Evolutionary conservation across 2,329 filamentous ascomycete species (phyloP), one percentile per base, ranked within the genome.

Genomic region (Lachnellula arida): DNA sequence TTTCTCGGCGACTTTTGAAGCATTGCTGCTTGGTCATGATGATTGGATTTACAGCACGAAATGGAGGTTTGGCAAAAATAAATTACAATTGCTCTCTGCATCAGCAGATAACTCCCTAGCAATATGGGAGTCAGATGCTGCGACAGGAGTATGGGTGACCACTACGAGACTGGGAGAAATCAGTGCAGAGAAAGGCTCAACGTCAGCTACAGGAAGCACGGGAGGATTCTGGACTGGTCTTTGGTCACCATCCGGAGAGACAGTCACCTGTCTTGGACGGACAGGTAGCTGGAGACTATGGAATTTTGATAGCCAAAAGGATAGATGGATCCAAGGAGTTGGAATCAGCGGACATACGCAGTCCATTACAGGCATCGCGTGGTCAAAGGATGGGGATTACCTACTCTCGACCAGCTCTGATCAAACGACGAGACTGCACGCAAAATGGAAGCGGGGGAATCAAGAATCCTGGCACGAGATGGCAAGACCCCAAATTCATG

Each of bases 181-280:
- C 55, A 97, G 91, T 71, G 82, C 88, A 15, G 90, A 96, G 67
- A 97, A 99, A 70, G 94, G 94, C 8, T 94, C 94, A 0, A 97
- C 94, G 0, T 96, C 93, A 3, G 94, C 94, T 0, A 99, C 94
- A 0, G 94, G 94, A 47, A 97, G 92, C 70, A 91, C 91, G 1
- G 94, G 94, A 60, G 94, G 94, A 0, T 97, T 97, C 71, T 99
- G 94, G 93, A 91, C 89, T 12, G 93, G 92, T 0, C 78, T 97
- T 0, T 99, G 94, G 94, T 88, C 89, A 5, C 89, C 91, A 3
- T 79, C 86, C 61, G 90, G 89, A 8, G 76, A 77, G 15, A 84
- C 84, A 1, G 86, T 97, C 14, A 86, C 88, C 4, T 92, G 90
- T 58, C 81, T 99, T 17, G 91, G 93, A 1, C 84, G 93, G 42